Evolutionary conservation across 768 basidiomycete genomes (phyloP).

Genomic region (Calocybe gangraenosa): DNA sequence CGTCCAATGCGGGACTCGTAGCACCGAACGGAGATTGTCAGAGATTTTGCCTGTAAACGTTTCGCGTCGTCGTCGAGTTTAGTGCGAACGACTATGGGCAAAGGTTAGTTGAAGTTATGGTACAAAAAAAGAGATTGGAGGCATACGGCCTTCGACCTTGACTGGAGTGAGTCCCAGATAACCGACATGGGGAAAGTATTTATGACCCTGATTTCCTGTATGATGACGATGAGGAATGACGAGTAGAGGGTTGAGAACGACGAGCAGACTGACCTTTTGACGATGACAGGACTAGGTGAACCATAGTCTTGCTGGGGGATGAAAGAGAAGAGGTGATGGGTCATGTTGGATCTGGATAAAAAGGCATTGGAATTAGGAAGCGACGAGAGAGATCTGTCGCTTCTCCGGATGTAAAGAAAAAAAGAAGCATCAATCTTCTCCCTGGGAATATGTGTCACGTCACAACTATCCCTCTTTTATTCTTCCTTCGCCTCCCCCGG

Average conservation of each 20-base stretch:
- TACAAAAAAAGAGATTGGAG: slow-evolving; percentile 5
- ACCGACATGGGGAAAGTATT: slow-evolving; percentile 72
- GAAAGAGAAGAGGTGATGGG: slow-evolving; percentile 25
- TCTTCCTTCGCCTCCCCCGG: slow-evolving; percentile 5
- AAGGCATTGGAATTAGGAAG: slow-evolving; percentile 34
- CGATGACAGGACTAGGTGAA: slow-evolving; percentile 64
- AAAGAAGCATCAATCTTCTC: slow-evolving; percentile 23
- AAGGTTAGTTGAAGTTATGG: slow-evolving; percentile 9
- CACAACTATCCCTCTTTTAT: slow-evolving; percentile 15
- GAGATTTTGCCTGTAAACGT: slow-evolving; percentile 58
- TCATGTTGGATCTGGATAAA: slow-evolving; percentile 35
- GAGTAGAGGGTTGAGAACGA: slow-evolving; percentile 5
- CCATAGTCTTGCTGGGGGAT: slow-evolving; percentile 43
- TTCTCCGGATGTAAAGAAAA: slow-evolving; percentile 28
- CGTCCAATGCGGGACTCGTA: slow-evolving; percentile 74
- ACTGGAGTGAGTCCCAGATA: slow-evolving; percentile 80
- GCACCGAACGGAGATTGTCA: slow-evolving; percentile 76
- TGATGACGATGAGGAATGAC: background rate
- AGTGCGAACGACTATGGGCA: slow-evolving; percentile 57
- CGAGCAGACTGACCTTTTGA: slow-evolving; percentile 38
- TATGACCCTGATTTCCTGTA: slow-evolving; percentile 59
- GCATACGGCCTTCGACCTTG: slow-evolving; percentile 71
- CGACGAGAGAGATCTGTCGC: slow-evolving; percentile 32
- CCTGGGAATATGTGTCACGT: slow-evolving; percentile 24
- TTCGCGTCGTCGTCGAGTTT: slow-evolving; percentile 67